Percentiles rank a stretch among this genome's conserved stretches.
Evolutionary conservation across 306 rosid species (phyloP).

Genomic region (Rubus parviflorus): DNA sequence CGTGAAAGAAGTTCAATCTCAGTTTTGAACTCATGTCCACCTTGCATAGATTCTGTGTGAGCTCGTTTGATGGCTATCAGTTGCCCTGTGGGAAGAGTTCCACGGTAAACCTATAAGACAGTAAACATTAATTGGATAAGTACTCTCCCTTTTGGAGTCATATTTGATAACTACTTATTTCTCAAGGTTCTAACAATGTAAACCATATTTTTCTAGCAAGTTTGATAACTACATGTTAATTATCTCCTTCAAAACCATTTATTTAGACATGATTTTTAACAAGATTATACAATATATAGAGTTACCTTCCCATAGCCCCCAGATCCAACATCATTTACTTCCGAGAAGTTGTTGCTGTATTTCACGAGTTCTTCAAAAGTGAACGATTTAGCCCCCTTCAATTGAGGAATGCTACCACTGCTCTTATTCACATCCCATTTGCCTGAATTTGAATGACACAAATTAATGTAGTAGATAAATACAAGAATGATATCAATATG

Average conservation of each 20-base stretch:
- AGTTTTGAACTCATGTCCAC: conserved; percentile 59
- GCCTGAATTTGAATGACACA: conserved; percentile 31
- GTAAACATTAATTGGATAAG: background rate
- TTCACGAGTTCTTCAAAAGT: conserved; percentile 63
- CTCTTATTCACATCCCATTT: conserved; percentile 27
- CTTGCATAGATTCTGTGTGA: conserved; percentile 51
- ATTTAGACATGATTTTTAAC: background rate
- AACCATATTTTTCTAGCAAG: background rate
- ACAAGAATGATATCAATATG: background rate
- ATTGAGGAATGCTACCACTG: conserved; percentile 48
- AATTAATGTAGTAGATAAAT: background rate
- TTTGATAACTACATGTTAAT: background rate
- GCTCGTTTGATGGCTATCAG: conserved; percentile 63
- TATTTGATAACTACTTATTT: background rate
- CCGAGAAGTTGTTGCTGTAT: conserved; percentile 56
- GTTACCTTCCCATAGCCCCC: conserved; percentile 87
- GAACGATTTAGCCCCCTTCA: conserved; percentile 71
- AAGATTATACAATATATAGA: background rate
- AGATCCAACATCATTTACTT: conserved; percentile 48
- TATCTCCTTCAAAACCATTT: background rate
- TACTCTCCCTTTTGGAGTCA: background rate
- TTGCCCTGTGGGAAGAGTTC: conserved; percentile 47
- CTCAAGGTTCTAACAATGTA: background rate
- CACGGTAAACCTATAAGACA: conserved; percentile 51
- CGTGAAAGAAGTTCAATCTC: conserved; percentile 75